Conservation (phyloP, 2,329 filamentous ascomycete genomes). For the Sclerotinia glacialis region DNA sequence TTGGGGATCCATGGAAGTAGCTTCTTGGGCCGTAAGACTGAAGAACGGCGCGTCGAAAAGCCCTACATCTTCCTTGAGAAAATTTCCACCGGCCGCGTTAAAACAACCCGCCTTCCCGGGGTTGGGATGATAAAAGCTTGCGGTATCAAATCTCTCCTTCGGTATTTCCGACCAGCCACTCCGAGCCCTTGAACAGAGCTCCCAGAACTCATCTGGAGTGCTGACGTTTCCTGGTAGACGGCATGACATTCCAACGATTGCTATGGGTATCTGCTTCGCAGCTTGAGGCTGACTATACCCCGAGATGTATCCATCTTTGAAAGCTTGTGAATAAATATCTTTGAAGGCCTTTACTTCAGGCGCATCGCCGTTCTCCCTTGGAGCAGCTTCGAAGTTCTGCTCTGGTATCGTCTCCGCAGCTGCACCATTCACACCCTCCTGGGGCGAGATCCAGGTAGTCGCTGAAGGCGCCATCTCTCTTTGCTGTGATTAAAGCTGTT, state of each 20-base stretch:
- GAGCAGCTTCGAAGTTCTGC: conserved; percentile 7
- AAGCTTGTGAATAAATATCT: conserved; percentile 20
- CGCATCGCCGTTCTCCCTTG: background rate
- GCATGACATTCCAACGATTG: conserved; percentile 51
- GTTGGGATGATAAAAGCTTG: conserved; percentile 22
- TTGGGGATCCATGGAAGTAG: conserved; percentile 38
- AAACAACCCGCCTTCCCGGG: conserved; percentile 20
- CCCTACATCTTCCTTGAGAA: conserved; percentile 19
- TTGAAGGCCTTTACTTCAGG: conserved; percentile 18
- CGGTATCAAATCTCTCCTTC: conserved; percentile 20
- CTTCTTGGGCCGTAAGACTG: conserved; percentile 28
- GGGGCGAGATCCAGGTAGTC: conserved; percentile 33
- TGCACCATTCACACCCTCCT: conserved; percentile 19
- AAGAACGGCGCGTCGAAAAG: conserved; percentile 20
- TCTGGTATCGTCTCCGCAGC: background rate
- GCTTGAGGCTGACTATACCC: conserved; percentile 18
- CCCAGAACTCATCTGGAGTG: conserved; percentile 64
- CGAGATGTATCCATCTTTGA: conserved; percentile 22
- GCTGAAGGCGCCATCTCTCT: conserved; percentile 36
- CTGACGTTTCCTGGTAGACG: conserved; percentile 50
- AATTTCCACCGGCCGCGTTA: conserved; percentile 16
- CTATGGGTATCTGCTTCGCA: conserved; percentile 41
- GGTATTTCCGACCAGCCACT: conserved; percentile 23
- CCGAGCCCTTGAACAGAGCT: conserved; percentile 63
- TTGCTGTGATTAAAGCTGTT: conserved; percentile 23